Evolutionary conservation across 371 early-diverging fungal genomes (phyloP).

Genomic region (Zopfochytrium polystomum): DNA sequence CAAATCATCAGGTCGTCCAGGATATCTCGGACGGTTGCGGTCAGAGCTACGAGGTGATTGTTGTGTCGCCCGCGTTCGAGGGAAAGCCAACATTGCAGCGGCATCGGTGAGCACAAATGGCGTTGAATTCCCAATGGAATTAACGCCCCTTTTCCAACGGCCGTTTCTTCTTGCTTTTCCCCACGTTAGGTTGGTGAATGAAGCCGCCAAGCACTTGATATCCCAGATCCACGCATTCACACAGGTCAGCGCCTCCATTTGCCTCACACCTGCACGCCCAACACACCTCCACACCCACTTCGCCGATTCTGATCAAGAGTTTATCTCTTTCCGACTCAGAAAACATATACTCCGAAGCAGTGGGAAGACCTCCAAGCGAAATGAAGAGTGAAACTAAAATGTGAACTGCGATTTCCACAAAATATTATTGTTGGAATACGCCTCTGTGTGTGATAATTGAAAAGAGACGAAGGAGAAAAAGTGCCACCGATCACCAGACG

Average conservation of each 20-base stretch:
- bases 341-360: slow-evolving; percentile 71
- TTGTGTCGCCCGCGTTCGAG: slow-evolving; percentile 63
- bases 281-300: not conserved
- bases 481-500: no score
- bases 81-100: slow-evolving; percentile 67
- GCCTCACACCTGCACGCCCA: not conserved
- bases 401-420: no score
- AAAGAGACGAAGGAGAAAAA: no score
- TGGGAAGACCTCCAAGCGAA: slow-evolving; percentile 46
- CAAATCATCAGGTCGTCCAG: slow-evolving; percentile 44
- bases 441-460: no score
- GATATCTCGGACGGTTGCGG: slow-evolving; percentile 76
- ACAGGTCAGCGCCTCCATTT: slow-evolving; percentile 55
- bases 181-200: slow-evolving; percentile 63
- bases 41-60: slow-evolving; percentile 72
- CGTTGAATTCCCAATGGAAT: not conserved
- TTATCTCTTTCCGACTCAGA: slow-evolving; percentile 41
- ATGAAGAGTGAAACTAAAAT: no score
- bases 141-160: not conserved
- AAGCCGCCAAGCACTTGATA: slow-evolving; percentile 71
- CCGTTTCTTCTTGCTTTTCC: not conserved
- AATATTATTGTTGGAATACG: no score
- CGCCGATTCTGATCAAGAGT: no score
- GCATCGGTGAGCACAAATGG: slow-evolving; percentile 47
- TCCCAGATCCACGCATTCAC: slow-evolving; percentile 77